A percentile compares a stretch with the other conserved stretches of the same genome.
phyloP scores from a whole-genome alignment of 345 rosid species.

The Euphorbia tirucalli region DNA sequence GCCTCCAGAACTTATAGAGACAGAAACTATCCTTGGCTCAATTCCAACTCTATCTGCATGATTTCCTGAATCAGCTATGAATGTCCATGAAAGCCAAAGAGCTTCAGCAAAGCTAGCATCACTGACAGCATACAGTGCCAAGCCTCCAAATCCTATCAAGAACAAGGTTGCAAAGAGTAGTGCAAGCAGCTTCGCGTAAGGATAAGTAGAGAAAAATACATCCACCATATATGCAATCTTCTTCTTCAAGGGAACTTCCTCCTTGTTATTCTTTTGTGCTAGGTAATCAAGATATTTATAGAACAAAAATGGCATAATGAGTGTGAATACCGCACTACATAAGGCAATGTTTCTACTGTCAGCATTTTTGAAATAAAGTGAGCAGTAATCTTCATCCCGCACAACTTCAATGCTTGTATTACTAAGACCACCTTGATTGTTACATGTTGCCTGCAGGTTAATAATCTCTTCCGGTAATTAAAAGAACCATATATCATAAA shows the following conservation, averaged over 20 bases:
- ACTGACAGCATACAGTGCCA: conserved; percentile 82
- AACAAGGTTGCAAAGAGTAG: conserved; percentile 77
- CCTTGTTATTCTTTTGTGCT: conserved; percentile 45
- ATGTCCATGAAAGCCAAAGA: no score
- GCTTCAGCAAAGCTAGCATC: no score
- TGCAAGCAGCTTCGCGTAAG: conserved; percentile 86
- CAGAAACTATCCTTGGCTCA: conserved; percentile 81
- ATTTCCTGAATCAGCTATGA: no score
- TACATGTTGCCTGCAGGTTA: conserved; percentile 47
- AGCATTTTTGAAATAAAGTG: conserved; percentile 35
- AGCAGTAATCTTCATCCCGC: conserved; percentile 30
- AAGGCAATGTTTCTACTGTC: conserved; percentile 60
- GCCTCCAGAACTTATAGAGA: conserved; percentile 87
- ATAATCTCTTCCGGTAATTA: conserved; percentile 63
- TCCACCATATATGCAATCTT: conserved; percentile 84
- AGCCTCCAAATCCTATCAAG: conserved; percentile 78
- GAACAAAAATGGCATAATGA: conserved; percentile 56
- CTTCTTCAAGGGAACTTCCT: conserved; percentile 83
- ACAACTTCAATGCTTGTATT: conserved; percentile 30
- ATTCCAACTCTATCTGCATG: no score
- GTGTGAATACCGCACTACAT: conserved; percentile 50
- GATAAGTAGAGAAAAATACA: conserved; percentile 79
- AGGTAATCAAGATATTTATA: conserved; percentile 70
- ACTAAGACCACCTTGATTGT: conserved; percentile 27
- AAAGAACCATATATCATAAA: conserved; percentile 6